Percentiles rank a stretch among this genome's conserved stretches.
phyloP scores from a whole-genome alignment of 2,329 filamentous ascomycete species.

The Alternaria incomplexa region DNA sequence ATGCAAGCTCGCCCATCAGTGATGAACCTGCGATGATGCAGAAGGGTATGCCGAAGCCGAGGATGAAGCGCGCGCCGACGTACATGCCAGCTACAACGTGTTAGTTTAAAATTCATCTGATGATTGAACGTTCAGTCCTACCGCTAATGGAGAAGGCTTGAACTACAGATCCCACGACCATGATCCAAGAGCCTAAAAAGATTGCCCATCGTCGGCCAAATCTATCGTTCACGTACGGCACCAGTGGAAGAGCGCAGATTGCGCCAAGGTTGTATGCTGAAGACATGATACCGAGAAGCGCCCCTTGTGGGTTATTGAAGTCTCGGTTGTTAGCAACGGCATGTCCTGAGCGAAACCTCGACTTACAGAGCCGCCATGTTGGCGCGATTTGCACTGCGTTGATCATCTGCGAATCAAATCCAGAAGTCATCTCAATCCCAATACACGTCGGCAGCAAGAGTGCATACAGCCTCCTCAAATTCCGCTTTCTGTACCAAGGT shows the following conservation, averaged over 20 bases:
- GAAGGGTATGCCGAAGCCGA: conserved; percentile 71
- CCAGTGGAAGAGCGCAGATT: conserved; percentile 44
- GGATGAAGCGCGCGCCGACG: conserved; percentile 64
- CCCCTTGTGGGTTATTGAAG: conserved; percentile 42
- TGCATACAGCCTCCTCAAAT: conserved; percentile 46
- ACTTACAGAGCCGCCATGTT: conserved; percentile 33
- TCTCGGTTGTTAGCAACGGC: conserved; percentile 14
- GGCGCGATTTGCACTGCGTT: conserved; percentile 39
- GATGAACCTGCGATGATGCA: conserved; percentile 69
- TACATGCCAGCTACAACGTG: conserved; percentile 52
- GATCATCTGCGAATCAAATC: conserved; percentile 44
- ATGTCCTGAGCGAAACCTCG: neutral
- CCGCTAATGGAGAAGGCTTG: conserved; percentile 33
- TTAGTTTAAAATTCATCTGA: conserved; percentile 3
- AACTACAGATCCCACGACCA: conserved; percentile 50
- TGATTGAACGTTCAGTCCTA: neutral
- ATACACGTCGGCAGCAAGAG: conserved; percentile 42
- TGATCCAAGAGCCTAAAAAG: conserved; percentile 51
- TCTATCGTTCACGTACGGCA: conserved; percentile 49
- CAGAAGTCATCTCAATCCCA: conserved; percentile 43
- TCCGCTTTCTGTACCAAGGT: conserved; percentile 49
- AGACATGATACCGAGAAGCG: conserved; percentile 51
- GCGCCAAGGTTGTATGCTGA: conserved; percentile 52
- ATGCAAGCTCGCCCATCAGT: conserved; percentile 68
- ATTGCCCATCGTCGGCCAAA: conserved; percentile 52